These are phyloP conservation scores for Solanum stenotomum DNA, from an alignment of 257 asterid genomes.

Conservation along the genomic window DNA sequence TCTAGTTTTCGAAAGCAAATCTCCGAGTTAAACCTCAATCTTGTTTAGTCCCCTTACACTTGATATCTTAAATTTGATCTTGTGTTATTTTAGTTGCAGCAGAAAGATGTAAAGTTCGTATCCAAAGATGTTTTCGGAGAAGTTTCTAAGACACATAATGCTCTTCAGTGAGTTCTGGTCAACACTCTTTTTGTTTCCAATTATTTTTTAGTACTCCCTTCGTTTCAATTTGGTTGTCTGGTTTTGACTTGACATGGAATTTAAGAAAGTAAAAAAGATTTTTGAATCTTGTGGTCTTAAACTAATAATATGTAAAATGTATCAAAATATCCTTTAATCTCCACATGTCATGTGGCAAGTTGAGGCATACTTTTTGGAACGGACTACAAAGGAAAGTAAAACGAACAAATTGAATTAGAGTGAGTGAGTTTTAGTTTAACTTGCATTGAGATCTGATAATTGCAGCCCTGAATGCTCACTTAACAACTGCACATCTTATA, in stretches of 20 bases:
- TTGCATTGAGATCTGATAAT: not conserved
- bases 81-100: conserved; percentile 18
- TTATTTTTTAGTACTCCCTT: not conserved
- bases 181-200: not conserved
- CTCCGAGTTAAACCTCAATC: not conserved
- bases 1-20: not conserved
- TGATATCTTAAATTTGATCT: not conserved
- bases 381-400: not conserved
- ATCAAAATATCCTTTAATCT: no score
- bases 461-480: not conserved
- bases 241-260: not conserved
- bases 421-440: not conserved
- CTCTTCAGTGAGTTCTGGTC: conserved; percentile 45
- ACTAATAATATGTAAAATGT: not conserved
- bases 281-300: not conserved
- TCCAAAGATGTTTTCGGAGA: conserved; percentile 47
- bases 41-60: not conserved
- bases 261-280: not conserved
- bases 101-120: conserved; percentile 39
- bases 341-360: not conserved
- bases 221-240: not conserved
- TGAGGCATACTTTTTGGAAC: not conserved
- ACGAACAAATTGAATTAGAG: not conserved
- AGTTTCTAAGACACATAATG: conserved; percentile 41
- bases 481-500: not conserved